A percentile compares a stretch with the other conserved stretches of the same genome.
These are phyloP conservation scores for Mucor plumbeus DNA, from an alignment of 371 early-diverging fungal genomes.

Conservation along the genomic window DNA sequence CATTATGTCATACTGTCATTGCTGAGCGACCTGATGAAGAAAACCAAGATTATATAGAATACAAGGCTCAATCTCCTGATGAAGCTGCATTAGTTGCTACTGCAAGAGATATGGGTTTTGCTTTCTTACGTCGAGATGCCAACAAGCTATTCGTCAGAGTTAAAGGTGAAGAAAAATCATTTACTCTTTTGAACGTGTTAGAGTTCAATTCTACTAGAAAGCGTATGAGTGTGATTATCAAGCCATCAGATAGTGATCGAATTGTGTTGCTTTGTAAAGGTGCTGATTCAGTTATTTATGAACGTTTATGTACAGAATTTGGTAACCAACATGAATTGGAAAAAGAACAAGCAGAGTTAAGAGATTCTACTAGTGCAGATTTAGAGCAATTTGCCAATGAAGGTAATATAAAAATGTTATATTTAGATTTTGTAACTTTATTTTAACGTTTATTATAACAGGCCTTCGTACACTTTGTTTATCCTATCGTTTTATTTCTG, in stretches of 20 bases:
- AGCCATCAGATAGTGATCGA: slow-evolving; percentile 55
- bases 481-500: slow-evolving; percentile 76
- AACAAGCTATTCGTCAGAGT: slow-evolving; percentile 69
- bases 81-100: slow-evolving; percentile 93
- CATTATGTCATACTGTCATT: slow-evolving; percentile 83
- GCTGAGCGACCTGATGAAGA: slow-evolving; percentile 55
- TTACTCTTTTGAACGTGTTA: slow-evolving; percentile 72
- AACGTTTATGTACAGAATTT: slow-evolving; percentile 44
- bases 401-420: slow-evolving; percentile 32
- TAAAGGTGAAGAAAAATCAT: slow-evolving; percentile 66
- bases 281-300: slow-evolving; percentile 74
- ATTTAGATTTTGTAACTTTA: not conserved
- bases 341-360: slow-evolving; percentile 39
- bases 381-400: slow-evolving; percentile 86
- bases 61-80: slow-evolving; percentile 94
- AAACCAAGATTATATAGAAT: slow-evolving; percentile 61
- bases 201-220: slow-evolving; percentile 79
- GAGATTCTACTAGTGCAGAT: slow-evolving; percentile 31
- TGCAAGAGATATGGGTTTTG: slow-evolving; percentile 90
- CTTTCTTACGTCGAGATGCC: slow-evolving; percentile 72
- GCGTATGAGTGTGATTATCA: slow-evolving; percentile 71
- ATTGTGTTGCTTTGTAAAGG: slow-evolving; percentile 80
- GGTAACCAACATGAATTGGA: slow-evolving; percentile 48
- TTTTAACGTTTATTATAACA: not conserved
- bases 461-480: slow-evolving; percentile 86